Evolutionary conservation across 2,329 filamentous ascomycete species (phyloP), one percentile per base, ranked within the genome.

Genomic region (Penicillium sp.): DNA sequence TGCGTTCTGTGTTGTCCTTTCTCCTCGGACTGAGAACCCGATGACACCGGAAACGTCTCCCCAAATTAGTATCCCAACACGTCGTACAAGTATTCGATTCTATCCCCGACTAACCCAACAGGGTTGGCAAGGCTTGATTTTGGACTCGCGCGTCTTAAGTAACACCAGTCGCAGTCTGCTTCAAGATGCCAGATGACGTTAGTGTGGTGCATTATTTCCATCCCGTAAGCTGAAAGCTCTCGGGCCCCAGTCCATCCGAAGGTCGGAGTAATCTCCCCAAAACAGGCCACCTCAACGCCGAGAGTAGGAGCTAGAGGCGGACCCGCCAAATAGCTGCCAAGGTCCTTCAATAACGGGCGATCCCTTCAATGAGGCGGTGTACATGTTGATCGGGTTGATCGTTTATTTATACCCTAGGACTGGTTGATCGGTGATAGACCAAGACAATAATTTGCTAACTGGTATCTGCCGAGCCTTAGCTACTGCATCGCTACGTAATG

Each of bases 111-210:
- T 22, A 22, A 31, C 16, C 43, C 26, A 14, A 49, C 56, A 49
- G 54, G 47, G 44, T 63, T 57, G 57, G 60, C 56, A 60, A 64
- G 60, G 63, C 62, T 65, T 65, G 56, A 37, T 56, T 58, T 47
- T 26, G 33, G 35, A 54, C 26, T 46, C 31, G 35, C 11, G 26
- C 49, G 26, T n/a, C 26, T 33, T 31, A 13, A 50, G 29, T 24
- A 47, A 47, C 31, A 42, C 6, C 19, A 37, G 42, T 45, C 3
- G 3, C 49, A n/a, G n/a, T 43, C 39, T 6, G 26, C 35, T 47
- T 58, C 24, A 19, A 44, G 29, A 54, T 51, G 49, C 49, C 46
- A 46, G 31, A 60, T 60, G 52, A 57, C 51, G 57, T 52, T 57
- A 52, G 22, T n/a, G 16, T 31, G 13, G 45, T 27, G 11, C 33